Conservation (phyloP, 2,329 filamentous ascomycete genomes). For the Dissoconium aciculare region DNA sequence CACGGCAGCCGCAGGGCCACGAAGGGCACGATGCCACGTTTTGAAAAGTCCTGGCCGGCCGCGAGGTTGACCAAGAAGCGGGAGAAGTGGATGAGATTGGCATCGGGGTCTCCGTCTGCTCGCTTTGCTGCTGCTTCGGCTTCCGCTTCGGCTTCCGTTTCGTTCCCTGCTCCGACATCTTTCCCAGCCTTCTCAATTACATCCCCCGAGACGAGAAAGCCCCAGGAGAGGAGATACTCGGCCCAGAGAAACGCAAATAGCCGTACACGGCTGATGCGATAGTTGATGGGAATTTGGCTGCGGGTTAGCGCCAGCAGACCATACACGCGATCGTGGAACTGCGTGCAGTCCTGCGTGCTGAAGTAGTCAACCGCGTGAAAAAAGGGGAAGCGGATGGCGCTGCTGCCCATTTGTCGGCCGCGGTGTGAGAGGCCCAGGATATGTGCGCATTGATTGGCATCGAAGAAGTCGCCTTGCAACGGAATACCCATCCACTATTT, state of each 20-base stretch:
- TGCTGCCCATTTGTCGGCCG: no score
- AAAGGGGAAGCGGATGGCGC: background rate
- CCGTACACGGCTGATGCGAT: background rate
- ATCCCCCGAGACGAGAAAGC: background rate
- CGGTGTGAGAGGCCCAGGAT: conserved; percentile 3
- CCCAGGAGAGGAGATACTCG: conserved; percentile 1
- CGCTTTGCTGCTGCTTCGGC: no score
- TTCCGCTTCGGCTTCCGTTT: no score
- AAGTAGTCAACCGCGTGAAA: conserved; percentile 3
- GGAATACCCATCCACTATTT: conserved; percentile 2
- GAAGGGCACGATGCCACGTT: background rate
- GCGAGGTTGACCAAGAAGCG: no score
- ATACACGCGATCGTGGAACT: conserved; percentile 2
- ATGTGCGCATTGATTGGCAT: conserved; percentile 3
- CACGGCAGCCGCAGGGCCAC: background rate
- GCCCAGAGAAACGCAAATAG: background rate
- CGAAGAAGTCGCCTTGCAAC: conserved; percentile 4
- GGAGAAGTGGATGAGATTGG: no score
- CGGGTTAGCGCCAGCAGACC: conserved; percentile 2
- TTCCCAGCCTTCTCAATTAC: background rate
- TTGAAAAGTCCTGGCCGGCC: no score
- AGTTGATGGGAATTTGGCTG: background rate
- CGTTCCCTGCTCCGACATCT: no score
- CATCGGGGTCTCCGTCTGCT: no score
- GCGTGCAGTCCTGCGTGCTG: conserved; percentile 1